These are phyloP conservation scores for Earliella scabrosa DNA, from an alignment of 1,284 basidiomycete genomes.

Conservation along the genomic window DNA sequence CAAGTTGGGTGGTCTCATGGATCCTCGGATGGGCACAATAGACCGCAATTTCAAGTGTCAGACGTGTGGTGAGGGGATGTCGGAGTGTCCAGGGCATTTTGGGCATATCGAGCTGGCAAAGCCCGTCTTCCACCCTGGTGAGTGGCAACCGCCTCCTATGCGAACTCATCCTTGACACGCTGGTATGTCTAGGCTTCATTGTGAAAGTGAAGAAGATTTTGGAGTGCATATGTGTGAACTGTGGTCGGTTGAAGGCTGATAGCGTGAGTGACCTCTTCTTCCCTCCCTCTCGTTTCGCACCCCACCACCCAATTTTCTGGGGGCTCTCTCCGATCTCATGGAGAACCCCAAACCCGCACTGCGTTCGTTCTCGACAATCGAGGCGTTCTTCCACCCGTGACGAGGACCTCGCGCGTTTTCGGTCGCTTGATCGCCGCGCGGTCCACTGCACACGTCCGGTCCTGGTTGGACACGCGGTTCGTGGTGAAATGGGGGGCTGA, in stretches of 20 bases:
- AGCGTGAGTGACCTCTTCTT: slow-evolving; percentile 82
- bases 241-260: slow-evolving; percentile 97
- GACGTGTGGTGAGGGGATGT: slow-evolving; percentile 99
- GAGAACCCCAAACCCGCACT: slow-evolving; percentile 90
- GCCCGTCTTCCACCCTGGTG: slow-evolving; percentile 96
- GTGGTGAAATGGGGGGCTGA: slow-evolving; percentile 95
- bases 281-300: slow-evolving; percentile 86
- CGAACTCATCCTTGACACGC: background rate
- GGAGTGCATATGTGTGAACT: slow-evolving; percentile 98
- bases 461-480: slow-evolving; percentile 80
- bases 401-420: slow-evolving; percentile 77
- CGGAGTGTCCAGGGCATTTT: slow-evolving; percentile 98
- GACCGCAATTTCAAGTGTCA: slow-evolving; percentile 99
- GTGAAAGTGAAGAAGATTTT: slow-evolving; percentile 99
- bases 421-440: slow-evolving; percentile 89
- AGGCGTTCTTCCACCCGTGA: slow-evolving; percentile 78
- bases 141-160: slow-evolving; percentile 32
- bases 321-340: slow-evolving; percentile 87
- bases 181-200: slow-evolving; percentile 79
- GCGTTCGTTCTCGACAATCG: slow-evolving; percentile 74
- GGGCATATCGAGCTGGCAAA: slow-evolving; percentile 97
- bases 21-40: slow-evolving; percentile 98
- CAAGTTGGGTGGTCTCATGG: slow-evolving; percentile 94
- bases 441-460: slow-evolving; percentile 66
- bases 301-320: slow-evolving; percentile 92